These are phyloP conservation scores for Dysphania ambrosioides DNA, from an alignment of 148 eudicot genomes.

Conservation along the genomic window DNA sequence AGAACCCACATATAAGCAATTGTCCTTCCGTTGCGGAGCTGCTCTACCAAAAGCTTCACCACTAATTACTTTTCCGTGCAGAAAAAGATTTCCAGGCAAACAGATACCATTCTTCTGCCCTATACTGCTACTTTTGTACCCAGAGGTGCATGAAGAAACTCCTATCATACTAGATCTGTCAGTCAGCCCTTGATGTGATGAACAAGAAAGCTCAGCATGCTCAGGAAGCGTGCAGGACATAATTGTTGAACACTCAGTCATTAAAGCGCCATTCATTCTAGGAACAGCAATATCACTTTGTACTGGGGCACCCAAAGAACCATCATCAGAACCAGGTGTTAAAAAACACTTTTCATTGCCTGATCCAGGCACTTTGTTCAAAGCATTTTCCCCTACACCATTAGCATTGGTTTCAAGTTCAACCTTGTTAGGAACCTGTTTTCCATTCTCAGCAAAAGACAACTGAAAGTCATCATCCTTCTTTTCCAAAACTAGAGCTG, in stretches of 20 bases:
- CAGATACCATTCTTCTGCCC: constrained; percentile 29
- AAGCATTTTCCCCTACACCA: constrained; percentile 30
- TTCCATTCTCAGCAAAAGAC: constrained; percentile 27
- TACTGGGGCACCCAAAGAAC: constrained; percentile 19
- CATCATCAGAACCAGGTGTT: constrained; percentile 10
- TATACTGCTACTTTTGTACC: constrained; percentile 23
- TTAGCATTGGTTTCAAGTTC: constrained; percentile 30
- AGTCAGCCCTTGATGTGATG: constrained; percentile 29
- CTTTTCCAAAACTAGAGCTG: constrained; percentile 24
- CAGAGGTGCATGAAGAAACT: constrained; percentile 25
- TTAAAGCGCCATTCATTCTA: constrained; percentile 9
- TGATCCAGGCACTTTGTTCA: constrained; percentile 26
- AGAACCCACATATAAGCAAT: constrained; percentile 59
- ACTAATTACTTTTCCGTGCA: constrained; percentile 32
- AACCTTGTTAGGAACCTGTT: constrained; percentile 18
- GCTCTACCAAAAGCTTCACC: constrained; percentile 28
- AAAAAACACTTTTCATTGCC: constrained; percentile 17
- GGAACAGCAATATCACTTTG: constrained; percentile 24
- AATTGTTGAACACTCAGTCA: constrained; percentile 18
- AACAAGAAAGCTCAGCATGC: constrained; percentile 31
- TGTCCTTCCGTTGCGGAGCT: constrained; percentile 25
- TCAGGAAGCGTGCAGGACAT: constrained; percentile 18
- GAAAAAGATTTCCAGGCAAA: constrained; percentile 20
- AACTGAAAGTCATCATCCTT: constrained; percentile 22
- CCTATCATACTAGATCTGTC: constrained; percentile 31